Evolutionary conservation across 805 yeast genomes (phyloP).

Genomic region (Yamadazyma tumulicola): DNA sequence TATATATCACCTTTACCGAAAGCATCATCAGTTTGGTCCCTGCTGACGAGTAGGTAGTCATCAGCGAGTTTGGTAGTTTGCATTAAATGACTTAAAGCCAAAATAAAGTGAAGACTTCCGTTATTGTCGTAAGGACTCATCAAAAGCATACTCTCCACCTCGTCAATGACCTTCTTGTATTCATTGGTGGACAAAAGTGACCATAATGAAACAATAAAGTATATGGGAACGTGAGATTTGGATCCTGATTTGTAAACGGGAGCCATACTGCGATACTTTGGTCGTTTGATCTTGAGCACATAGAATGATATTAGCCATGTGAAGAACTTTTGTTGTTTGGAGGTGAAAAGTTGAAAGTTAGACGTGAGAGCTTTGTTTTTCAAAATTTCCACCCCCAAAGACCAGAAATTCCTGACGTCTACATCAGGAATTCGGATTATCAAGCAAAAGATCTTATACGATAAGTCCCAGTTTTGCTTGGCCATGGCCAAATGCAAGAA

Average conservation of each 20-base stretch:
- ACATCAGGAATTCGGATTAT: slow-evolving; percentile 46
- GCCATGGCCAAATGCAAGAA: slow-evolving; percentile 49
- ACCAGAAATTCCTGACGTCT: slow-evolving; percentile 61
- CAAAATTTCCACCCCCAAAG: slow-evolving; percentile 59
- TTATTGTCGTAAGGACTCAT: slow-evolving; percentile 42
- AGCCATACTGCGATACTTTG: slow-evolving; percentile 17
- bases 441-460: slow-evolving; percentile 50
- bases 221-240: slow-evolving; percentile 38
- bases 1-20: slow-evolving; percentile 7
- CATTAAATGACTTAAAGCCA: slow-evolving; percentile 26
- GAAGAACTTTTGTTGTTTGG: slow-evolving; percentile 26
- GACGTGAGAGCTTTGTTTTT: slow-evolving; percentile 1
- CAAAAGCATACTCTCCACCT: slow-evolving; percentile 34
- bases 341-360: not conserved
- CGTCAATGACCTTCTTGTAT: slow-evolving; percentile 29
- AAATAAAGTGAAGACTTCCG: slow-evolving; percentile 37
- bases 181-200: slow-evolving; percentile 33
- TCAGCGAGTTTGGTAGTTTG: slow-evolving; percentile 20
- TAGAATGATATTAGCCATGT: slow-evolving; percentile 34
- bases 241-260: slow-evolving; percentile 42
- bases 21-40: slow-evolving; percentile 2
- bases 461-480: slow-evolving; percentile 50
- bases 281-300: slow-evolving; percentile 12
- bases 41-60: slow-evolving; percentile 6
- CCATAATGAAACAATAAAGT: slow-evolving; percentile 42